phyloP scores from a whole-genome alignment of 805 yeast genomes.

The Ogataea philodendri region DNA sequence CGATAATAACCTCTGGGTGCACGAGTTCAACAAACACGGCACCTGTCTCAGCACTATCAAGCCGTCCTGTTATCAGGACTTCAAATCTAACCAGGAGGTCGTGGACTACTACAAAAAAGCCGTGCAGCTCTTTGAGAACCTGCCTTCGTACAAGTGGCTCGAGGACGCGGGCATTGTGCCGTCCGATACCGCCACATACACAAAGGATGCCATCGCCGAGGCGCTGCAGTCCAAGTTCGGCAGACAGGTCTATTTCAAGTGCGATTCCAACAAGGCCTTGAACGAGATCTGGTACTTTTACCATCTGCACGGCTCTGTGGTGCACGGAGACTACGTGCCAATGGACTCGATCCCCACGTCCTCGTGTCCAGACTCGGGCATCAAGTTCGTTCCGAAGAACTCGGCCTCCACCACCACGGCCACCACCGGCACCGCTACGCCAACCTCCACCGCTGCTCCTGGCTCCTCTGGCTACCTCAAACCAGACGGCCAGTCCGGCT shows the following conservation, averaged over 20 bases:
- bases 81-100: slow-evolving; percentile 43
- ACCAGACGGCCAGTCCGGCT: slow-evolving; percentile 57
- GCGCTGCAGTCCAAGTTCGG: slow-evolving; percentile 54
- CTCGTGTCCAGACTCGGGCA: slow-evolving; percentile 67
- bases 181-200: slow-evolving; percentile 51
- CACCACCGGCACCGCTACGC: slow-evolving; percentile 23
- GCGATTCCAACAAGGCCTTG: slow-evolving; percentile 52
- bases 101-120: slow-evolving; percentile 68
- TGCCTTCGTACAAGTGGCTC: slow-evolving; percentile 70
- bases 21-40: slow-evolving; percentile 92
- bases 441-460: slow-evolving; percentile 34
- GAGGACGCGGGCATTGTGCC: slow-evolving; percentile 72
- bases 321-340: slow-evolving; percentile 60
- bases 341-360: slow-evolving; percentile 56
- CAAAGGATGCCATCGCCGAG: slow-evolving; percentile 50
- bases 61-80: slow-evolving; percentile 60
- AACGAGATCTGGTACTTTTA: slow-evolving; percentile 81
- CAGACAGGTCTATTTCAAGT: slow-evolving; percentile 56
- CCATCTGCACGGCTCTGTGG: slow-evolving; percentile 68
- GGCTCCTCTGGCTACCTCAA: slow-evolving; percentile 46
- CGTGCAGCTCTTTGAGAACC: slow-evolving; percentile 51
- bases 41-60: slow-evolving; percentile 83
- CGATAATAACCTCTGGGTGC: slow-evolving; percentile 77
- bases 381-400: slow-evolving; percentile 70
- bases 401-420: slow-evolving; percentile 33